Conservation (phyloP, 352 stramenopile genomes). For the Phytopythium helicoides region DNA sequence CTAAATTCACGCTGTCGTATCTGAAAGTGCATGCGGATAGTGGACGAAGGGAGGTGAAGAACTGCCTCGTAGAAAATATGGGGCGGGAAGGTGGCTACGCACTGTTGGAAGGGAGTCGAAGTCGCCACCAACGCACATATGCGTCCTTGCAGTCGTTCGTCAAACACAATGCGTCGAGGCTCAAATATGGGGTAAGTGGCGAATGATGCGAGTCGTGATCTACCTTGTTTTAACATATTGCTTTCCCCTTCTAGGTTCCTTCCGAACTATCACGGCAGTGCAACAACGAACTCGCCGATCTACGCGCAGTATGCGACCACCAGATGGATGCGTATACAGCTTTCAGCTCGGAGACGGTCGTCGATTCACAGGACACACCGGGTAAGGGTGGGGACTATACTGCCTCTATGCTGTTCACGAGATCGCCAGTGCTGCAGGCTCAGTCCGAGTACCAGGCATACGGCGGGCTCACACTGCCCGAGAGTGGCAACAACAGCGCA, state of each 20-base stretch:
- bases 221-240: neutral
- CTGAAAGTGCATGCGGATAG: conserved; percentile 53
- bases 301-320: conserved; percentile 40
- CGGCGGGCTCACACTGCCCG: neutral
- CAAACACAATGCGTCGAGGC: conserved; percentile 44
- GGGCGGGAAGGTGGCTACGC: conserved; percentile 39
- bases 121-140: conserved; percentile 35
- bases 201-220: neutral
- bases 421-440: conserved; percentile 20
- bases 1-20: conserved; percentile 78
- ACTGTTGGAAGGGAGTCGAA: conserved; percentile 31
- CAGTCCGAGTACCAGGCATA: conserved; percentile 3
- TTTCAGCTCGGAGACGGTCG: conserved; percentile 65
- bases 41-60: conserved; percentile 58
- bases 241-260: conserved; percentile 25
- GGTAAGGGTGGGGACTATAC: neutral
- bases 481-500: neutral
- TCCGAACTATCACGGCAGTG: conserved; percentile 52
- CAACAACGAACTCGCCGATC: conserved; percentile 46
- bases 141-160: conserved; percentile 67
- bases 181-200: conserved; percentile 56
- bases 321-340: conserved; percentile 60
- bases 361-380: conserved; percentile 9
- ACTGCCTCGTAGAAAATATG: conserved; percentile 68
- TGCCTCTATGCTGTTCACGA: conserved; percentile 43